Evolutionary conservation across 345 rosid genomes (phyloP).

Genomic region (Acer yangbiense): DNA sequence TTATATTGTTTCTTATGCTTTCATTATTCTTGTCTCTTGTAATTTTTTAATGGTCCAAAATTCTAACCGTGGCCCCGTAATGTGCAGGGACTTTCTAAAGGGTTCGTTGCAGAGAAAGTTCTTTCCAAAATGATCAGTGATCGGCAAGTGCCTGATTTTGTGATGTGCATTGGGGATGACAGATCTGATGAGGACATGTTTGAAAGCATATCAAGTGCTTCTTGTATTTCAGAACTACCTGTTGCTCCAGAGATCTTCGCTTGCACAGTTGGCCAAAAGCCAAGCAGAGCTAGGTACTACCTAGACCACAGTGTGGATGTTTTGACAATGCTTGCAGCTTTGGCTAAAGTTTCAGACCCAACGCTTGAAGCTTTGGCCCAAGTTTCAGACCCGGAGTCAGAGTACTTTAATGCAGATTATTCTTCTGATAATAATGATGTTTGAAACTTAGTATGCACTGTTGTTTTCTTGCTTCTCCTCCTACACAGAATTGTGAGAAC

Average conservation of each 20-base stretch:
- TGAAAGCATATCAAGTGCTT: constrained; percentile 43
- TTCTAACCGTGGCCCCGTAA: neutral
- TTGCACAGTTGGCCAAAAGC: constrained; percentile 67
- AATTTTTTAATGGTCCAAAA: neutral
- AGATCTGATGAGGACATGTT: constrained; percentile 75
- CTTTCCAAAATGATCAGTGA: constrained; percentile 36
- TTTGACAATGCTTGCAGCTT: constrained; percentile 40
- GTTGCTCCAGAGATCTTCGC: constrained; percentile 50
- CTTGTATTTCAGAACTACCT: constrained; percentile 27
- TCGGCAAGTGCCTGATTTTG: constrained; percentile 48
- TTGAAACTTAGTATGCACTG: constrained; percentile 16
- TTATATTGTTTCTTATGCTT: neutral
- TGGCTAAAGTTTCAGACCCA: constrained; percentile 31
- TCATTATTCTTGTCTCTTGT: neutral
- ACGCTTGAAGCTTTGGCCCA: no score
- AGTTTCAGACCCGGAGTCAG: constrained; percentile 24
- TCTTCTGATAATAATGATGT: constrained; percentile 10
- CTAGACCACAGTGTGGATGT: constrained; percentile 51
- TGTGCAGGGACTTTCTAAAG: constrained; percentile 59
- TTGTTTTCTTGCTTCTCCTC: neutral
- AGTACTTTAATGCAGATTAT: neutral
- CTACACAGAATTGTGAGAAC: neutral
- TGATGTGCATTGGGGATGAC: constrained; percentile 65
- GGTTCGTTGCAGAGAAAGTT: constrained; percentile 51
- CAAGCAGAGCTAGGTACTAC: constrained; percentile 66